These are phyloP conservation scores for Pseudomonodictys pantanalensis DNA, from an alignment of 495 filamentous ascomycete genomes.

Conservation along the genomic window DNA sequence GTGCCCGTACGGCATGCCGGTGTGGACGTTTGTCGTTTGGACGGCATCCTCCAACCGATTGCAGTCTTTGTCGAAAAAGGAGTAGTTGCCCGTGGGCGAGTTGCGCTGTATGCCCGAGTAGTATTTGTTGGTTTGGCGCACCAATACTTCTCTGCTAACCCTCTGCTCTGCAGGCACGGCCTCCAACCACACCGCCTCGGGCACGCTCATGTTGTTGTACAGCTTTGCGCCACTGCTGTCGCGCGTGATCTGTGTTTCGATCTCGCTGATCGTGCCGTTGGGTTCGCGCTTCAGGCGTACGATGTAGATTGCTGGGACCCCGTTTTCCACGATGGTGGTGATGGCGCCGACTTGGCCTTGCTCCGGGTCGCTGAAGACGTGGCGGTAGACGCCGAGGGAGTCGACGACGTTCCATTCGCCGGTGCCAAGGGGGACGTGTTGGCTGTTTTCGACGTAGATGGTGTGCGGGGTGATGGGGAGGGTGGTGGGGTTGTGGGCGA, in stretches of 20 bases:
- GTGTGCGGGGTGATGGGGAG: neutral
- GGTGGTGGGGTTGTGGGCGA: neutral
- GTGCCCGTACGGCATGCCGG: constrained; percentile 7
- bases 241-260: constrained; percentile 11
- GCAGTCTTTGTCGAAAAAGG: constrained; percentile 13
- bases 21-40: constrained; percentile 2
- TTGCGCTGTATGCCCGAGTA: constrained; percentile 16
- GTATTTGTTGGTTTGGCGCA: constrained; percentile 6
- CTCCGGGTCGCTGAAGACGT: constrained; percentile 7
- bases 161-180: constrained; percentile 1
- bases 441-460: constrained; percentile 6
- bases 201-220: constrained; percentile 9
- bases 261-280: constrained; percentile 2
- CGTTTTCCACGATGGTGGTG: constrained; percentile 4
- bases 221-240: neutral
- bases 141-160: neutral
- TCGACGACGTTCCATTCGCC: constrained; percentile 1
- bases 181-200: constrained; percentile 8
- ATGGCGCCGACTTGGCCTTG: constrained; percentile 6
- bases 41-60: constrained; percentile 9
- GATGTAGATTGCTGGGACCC: neutral
- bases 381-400: constrained; percentile 9
- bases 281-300: neutral
- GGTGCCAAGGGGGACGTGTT: neutral
- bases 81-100: constrained; percentile 9